These are phyloP conservation scores for Dioscorea alata DNA, from an alignment of 106 monocot genomes.

Conservation along the genomic window DNA sequence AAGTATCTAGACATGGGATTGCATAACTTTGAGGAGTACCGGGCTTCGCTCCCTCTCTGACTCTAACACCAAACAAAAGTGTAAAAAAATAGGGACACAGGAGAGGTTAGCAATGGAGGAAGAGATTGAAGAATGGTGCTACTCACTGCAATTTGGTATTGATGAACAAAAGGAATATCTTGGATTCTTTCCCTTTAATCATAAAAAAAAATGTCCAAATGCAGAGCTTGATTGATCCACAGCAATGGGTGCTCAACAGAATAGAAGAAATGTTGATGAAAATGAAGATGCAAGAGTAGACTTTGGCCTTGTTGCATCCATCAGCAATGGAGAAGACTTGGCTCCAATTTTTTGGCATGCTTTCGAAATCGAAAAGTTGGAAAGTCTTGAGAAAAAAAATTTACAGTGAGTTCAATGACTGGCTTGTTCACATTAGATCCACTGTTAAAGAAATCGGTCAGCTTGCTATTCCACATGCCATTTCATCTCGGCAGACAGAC, in stretches of 20 bases:
- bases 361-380: conserved; percentile 57
- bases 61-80: too few species aligned
- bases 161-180: too few species aligned
- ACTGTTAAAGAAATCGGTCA: conserved; percentile 70
- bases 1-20: too few species aligned
- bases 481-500: conserved; percentile 59
- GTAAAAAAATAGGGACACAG: too few species aligned
- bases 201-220: too few species aligned
- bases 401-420: conserved; percentile 66
- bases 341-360: conserved; percentile 44
- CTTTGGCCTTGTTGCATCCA: conserved; percentile 20
- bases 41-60: too few species aligned
- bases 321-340: conserved; percentile 61
- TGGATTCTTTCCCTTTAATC: too few species aligned
- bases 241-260: conserved; percentile 35
- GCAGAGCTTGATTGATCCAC: neutral
- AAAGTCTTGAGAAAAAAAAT: conserved; percentile 55
- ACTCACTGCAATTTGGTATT: too few species aligned
- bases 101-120: too few species aligned
- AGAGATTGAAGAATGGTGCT: too few species aligned
- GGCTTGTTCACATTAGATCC: conserved; percentile 72
- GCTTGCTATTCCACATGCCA: conserved; percentile 63
- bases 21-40: too few species aligned
- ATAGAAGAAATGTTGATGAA: conserved; percentile 28
- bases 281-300: conserved; percentile 36